Evolutionary conservation across 257 asterid genomes (phyloP).

Genomic region (Solanum chiquidenum): DNA sequence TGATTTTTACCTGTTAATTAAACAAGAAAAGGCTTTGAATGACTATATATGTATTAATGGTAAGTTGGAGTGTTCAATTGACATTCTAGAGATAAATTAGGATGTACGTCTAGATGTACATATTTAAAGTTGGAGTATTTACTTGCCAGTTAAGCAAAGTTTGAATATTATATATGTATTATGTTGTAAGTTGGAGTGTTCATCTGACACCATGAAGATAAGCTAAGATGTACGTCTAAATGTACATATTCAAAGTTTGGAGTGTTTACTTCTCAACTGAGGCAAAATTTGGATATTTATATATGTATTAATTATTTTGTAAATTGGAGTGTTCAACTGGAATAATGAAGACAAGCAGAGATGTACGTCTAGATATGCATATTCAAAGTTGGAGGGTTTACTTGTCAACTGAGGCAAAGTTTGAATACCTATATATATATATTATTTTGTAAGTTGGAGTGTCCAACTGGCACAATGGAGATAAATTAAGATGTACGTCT

Average conservation of each 20-base stretch:
- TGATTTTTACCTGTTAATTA: constrained; percentile 22
- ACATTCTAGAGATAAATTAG: neutral
- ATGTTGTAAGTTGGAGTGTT: neutral
- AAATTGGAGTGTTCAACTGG: too few species aligned
- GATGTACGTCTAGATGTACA: neutral
- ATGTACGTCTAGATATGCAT: too few species aligned
- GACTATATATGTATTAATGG: neutral
- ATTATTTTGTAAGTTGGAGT: too few species aligned
- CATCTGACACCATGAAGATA: neutral
- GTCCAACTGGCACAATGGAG: too few species aligned
- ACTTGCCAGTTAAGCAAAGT: neutral
- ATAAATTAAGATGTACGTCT: too few species aligned
- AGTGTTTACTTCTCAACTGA: too few species aligned
- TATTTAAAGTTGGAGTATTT: neutral
- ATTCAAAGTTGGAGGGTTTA: too few species aligned
- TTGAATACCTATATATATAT: too few species aligned
- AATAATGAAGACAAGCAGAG: too few species aligned
- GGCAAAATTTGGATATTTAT: neutral
- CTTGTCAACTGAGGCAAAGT: fast-evolving
- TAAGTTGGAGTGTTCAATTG: neutral
- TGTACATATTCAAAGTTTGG: neutral
- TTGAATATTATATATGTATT: too few species aligned
- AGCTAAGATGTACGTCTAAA: neutral
- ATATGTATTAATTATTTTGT: neutral
- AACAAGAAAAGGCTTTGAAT: neutral